A percentile compares a stretch with the other conserved stretches of the same genome.
These are phyloP conservation scores for Periconia macrospinosa DNA, from an alignment of 2,329 filamentous ascomycete species.

Conservation along the genomic window DNA sequence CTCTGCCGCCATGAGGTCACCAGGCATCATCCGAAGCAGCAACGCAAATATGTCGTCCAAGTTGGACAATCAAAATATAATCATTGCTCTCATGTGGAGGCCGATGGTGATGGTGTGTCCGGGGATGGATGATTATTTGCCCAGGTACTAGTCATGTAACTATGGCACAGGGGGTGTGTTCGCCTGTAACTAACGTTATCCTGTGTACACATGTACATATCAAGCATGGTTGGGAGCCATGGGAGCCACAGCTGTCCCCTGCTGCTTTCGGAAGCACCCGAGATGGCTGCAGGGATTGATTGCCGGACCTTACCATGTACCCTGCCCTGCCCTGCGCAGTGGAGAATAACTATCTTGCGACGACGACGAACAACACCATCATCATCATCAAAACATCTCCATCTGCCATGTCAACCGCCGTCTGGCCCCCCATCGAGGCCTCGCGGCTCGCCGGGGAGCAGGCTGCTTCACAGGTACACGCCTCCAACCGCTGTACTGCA, in stretches of 20 bases:
- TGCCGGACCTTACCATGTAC: neutral
- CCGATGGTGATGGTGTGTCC: no score
- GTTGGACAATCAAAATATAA: no score
- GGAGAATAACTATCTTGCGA: neutral
- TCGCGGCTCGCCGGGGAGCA: constrained; percentile 56
- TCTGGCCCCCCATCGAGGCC: constrained; percentile 60
- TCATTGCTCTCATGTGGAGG: no score
- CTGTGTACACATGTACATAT: neutral
- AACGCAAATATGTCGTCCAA: neutral
- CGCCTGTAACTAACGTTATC: neutral
- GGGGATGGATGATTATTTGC: neutral
- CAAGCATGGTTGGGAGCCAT: no score
- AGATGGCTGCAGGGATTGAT: neutral
- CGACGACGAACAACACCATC: neutral
- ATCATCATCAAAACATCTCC: neutral
- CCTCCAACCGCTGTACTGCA: neutral
- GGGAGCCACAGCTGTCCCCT: neutral
- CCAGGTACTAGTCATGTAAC: neutral
- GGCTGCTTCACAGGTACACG: constrained; percentile 53
- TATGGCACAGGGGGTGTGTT: neutral
- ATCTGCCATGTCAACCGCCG: constrained; percentile 61
- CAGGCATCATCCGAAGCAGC: neutral
- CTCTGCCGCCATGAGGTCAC: constrained; percentile 4
- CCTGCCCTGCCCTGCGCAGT: no score
- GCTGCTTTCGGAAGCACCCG: neutral